Evolutionary conservation across 2,329 filamentous ascomycete genomes (phyloP).

Genomic region (Penicillium sp.): DNA sequence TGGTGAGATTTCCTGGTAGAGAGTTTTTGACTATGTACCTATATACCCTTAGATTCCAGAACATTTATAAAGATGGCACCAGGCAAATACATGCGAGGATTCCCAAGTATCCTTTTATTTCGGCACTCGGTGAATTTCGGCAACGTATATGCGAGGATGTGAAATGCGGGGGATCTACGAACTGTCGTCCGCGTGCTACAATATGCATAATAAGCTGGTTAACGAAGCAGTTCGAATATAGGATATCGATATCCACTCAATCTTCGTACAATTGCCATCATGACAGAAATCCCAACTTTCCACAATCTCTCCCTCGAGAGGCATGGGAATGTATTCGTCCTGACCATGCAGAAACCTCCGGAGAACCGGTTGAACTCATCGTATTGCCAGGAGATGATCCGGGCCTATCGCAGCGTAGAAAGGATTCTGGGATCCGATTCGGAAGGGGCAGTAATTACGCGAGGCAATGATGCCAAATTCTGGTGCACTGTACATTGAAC

Average conservation of each 20-base stretch:
- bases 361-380: slow-evolving; percentile 53
- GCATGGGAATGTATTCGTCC: slow-evolving; percentile 47
- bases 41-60: background rate
- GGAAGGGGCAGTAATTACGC: slow-evolving; percentile 53
- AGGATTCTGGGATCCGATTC: slow-evolving; percentile 45
- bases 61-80: background rate
- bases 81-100: background rate
- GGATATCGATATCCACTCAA: background rate
- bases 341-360: slow-evolving; percentile 54
- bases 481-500: slow-evolving; percentile 45
- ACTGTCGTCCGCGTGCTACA: no score
- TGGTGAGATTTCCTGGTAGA: slow-evolving; percentile 12
- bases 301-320: slow-evolving; percentile 46
- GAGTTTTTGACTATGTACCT: background rate
- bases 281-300: slow-evolving; percentile 30
- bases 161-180: slow-evolving; percentile 9
- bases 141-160: slow-evolving; percentile 3
- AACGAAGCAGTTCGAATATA: background rate
- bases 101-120: background rate
- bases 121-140: slow-evolving; percentile 18
- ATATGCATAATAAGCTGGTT: background rate
- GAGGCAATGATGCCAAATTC: slow-evolving; percentile 47
- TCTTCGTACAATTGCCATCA: slow-evolving; percentile 3
- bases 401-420: slow-evolving; percentile 48
- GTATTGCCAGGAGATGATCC: slow-evolving; percentile 54